Conservation (phyloP, 164 flowering plant species). For the Taxillus chinensis region DNA sequence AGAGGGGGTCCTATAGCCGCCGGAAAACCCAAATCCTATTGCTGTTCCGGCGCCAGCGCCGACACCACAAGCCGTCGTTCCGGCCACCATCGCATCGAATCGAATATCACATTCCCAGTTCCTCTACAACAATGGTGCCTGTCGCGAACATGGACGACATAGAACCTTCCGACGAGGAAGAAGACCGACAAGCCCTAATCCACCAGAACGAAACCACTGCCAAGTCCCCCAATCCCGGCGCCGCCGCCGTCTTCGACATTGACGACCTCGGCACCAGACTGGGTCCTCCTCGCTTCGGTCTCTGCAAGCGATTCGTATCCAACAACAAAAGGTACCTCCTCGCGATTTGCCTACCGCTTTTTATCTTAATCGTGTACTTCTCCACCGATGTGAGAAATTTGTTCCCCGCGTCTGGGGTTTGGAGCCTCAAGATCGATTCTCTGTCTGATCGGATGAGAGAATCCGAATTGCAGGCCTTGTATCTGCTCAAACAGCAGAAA, state of each 20-base stretch:
- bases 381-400: slow-evolving; percentile 27
- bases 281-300: slow-evolving; percentile 11
- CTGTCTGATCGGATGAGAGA: slow-evolving; percentile 46
- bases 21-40: too few relatives aligned
- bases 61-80: too few relatives aligned
- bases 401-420: neutral
- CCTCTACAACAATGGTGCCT: too few relatives aligned
- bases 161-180: slow-evolving; percentile 46
- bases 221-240: neutral
- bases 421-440: slow-evolving; percentile 10
- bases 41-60: too few relatives aligned
- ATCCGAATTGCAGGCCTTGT: slow-evolving; percentile 62
- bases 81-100: too few relatives aligned
- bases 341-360: slow-evolving; percentile 36
- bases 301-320: slow-evolving; percentile 4
- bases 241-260: slow-evolving; percentile 24
- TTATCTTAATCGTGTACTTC: slow-evolving; percentile 37
- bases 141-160: slow-evolving; percentile 18
- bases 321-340: slow-evolving; percentile 39
- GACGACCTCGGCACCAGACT: slow-evolving; percentile 10
- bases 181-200: slow-evolving; percentile 40
- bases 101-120: too few relatives aligned
- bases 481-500: slow-evolving; percentile 62
- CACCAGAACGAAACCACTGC: slow-evolving; percentile 20
- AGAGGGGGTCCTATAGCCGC: too few relatives aligned